A percentile compares a stretch with the other conserved stretches of the same genome.
Evolutionary conservation across 371 early-diverging fungal species (phyloP).

Genomic region (Mucor racemosus): DNA sequence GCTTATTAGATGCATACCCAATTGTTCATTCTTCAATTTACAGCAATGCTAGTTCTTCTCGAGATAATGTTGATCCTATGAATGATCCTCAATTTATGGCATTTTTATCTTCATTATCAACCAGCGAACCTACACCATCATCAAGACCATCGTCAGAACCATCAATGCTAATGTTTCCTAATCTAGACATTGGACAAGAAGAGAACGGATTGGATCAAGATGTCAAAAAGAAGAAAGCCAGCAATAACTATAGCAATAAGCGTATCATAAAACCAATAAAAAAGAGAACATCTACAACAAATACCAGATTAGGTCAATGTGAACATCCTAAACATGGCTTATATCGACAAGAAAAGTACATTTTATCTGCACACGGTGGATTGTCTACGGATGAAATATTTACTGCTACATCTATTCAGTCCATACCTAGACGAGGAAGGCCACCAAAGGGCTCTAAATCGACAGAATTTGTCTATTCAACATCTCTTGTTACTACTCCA

Average conservation of each 20-base stretch:
- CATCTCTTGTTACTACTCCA: not conserved
- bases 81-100: conserved; percentile 26
- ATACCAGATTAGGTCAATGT: conserved; percentile 21
- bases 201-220: not conserved
- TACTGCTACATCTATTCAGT: conserved; percentile 3
- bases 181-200: not conserved
- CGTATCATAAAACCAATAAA: not conserved
- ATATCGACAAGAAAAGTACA: conserved; percentile 28
- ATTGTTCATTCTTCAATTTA: not conserved
- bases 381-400: not conserved
- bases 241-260: no score
- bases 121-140: not conserved
- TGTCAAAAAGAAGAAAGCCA: not conserved
- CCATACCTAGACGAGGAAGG: conserved; percentile 42
- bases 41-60: not conserved
- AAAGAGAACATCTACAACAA: not conserved
- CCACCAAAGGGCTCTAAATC: conserved; percentile 50
- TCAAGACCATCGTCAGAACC: not conserved
- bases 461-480: conserved; percentile 7
- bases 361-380: not conserved
- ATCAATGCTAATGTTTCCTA: not conserved
- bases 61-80: conserved; percentile 18
- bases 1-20: not conserved
- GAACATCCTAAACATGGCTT: conserved; percentile 32
- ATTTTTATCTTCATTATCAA: conserved; percentile 11